Conservation (phyloP, 1,139 yeast species). For the Suhomyces taliae region DNA sequence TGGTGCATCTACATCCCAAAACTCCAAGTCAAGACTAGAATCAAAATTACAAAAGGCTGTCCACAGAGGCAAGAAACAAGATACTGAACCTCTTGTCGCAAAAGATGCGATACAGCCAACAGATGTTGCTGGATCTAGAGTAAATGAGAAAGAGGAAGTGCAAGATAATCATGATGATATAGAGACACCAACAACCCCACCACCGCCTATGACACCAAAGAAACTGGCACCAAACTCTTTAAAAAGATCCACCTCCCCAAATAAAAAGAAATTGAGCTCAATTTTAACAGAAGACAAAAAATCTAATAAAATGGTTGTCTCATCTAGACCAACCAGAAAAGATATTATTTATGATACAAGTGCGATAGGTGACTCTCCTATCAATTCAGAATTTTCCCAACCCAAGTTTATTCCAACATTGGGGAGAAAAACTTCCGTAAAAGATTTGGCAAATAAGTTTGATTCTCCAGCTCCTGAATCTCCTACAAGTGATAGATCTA, state of each 20-base stretch:
- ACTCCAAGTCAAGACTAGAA: constrained; percentile 34
- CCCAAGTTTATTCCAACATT: constrained; percentile 32
- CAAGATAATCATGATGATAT: not conserved
- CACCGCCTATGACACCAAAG: constrained; percentile 22
- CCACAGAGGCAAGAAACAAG: constrained; percentile 11
- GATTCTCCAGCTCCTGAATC: constrained; percentile 24
- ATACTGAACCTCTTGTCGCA: not conserved
- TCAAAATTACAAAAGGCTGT: constrained; percentile 34
- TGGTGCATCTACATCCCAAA: constrained; percentile 15
- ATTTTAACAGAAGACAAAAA: constrained; percentile 23
- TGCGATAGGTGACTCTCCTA: constrained; percentile 18
- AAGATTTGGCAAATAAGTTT: constrained; percentile 34
- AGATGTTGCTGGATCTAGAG: not conserved
- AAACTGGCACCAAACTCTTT: constrained; percentile 24
- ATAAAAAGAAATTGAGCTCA: constrained; percentile 35
- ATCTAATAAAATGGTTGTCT: constrained; percentile 18
- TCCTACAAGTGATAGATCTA: constrained; percentile 13
- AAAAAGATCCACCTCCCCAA: constrained; percentile 42
- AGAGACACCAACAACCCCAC: constrained; percentile 10
- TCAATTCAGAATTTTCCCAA: constrained; percentile 24
- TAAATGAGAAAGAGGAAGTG: not conserved
- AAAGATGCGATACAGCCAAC: not conserved
- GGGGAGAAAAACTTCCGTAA: constrained; percentile 36
- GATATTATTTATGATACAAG: constrained; percentile 23
- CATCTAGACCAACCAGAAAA: constrained; percentile 33